Evolutionary conservation across 257 asterid genomes (phyloP).

Genomic region (Rubia yunnanensis): DNA sequence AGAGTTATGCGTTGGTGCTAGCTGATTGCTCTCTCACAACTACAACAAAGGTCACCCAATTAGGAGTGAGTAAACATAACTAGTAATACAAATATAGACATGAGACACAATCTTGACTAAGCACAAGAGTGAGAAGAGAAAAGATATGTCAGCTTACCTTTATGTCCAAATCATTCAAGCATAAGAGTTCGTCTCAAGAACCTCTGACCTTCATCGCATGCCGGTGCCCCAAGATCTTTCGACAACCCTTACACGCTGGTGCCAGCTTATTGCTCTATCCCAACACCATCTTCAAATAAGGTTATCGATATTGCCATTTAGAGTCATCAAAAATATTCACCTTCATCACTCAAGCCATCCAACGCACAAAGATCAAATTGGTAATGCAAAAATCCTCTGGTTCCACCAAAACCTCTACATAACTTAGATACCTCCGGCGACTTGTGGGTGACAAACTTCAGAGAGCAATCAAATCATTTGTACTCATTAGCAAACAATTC

Average conservation of each 20-base stretch:
- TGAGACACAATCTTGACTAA: neutral
- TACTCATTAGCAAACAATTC: too few relatives aligned
- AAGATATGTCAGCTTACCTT: conserved; percentile 16
- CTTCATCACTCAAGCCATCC: conserved; percentile 32
- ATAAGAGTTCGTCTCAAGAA: conserved; percentile 13
- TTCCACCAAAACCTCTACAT: neutral
- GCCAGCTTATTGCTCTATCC: conserved; percentile 31
- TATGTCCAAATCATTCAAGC: conserved; percentile 10
- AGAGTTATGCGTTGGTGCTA: neutral
- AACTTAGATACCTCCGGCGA: neutral
- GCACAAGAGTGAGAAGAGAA: neutral
- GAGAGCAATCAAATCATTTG: neutral
- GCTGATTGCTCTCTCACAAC: neutral
- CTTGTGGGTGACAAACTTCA: neutral
- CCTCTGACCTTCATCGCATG: neutral
- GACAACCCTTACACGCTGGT: conserved; percentile 42
- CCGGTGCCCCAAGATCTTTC: neutral
- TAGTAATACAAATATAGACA: neutral
- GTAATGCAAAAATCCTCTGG: neutral
- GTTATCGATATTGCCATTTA: conserved; percentile 50
- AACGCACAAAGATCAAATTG: neutral
- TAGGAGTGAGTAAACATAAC: neutral
- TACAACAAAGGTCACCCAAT: neutral
- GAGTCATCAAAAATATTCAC: conserved; percentile 40
- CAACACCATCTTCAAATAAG: conserved; percentile 31